Evolutionary conservation across 352 stramenopile species (phyloP), one percentile per base, ranked within the genome.

Genomic region (Globisporangium camurandrum): DNA sequence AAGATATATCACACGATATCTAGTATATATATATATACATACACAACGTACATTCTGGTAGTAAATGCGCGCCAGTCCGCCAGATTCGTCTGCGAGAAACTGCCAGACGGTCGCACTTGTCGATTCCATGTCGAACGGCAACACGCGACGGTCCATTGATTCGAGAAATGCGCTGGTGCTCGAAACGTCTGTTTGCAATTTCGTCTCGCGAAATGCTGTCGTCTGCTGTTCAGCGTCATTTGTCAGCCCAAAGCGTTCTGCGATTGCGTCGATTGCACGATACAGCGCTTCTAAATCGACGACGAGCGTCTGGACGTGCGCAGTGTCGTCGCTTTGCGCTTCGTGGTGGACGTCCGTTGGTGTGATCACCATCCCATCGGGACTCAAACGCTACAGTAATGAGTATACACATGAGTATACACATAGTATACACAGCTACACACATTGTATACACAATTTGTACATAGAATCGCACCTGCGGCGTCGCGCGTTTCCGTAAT

Each of bases 91-190:
- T 3, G 49, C 49, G 22, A 55, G 30, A 30, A 55, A 55, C 42
- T 57, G 51, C 51, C 51, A 57, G 23, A 57, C 51, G 0, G 44
- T 51, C 9, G 51, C 51, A 19, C 42, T 42, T 3, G 51, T 57
- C 33, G 51, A 51, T 12, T 27, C 23, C 42, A 57, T 46, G 51
- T 57, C 51, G 24, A 57, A 57, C 24, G 51, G 51, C 8, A 57
- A 33, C 24, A 57, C 51, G 10, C 49, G 38, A 26, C 28, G 34
- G 39, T 55, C 49, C 49, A 55, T 55, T 5, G 49, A 55, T 30
- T 55, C 49, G 39, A 55, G 49, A 22, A 42, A 55, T 17, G 46
- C 49, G 22, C 49, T 39, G 17, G 9, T 12, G 0, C 8, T 11
- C 19, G 16, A 19, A 5, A 12, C 28, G 14, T 43, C 39, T 22